Conservation (phyloP, 2,329 filamentous ascomycete genomes). For the Verticillium isaacii region DNA sequence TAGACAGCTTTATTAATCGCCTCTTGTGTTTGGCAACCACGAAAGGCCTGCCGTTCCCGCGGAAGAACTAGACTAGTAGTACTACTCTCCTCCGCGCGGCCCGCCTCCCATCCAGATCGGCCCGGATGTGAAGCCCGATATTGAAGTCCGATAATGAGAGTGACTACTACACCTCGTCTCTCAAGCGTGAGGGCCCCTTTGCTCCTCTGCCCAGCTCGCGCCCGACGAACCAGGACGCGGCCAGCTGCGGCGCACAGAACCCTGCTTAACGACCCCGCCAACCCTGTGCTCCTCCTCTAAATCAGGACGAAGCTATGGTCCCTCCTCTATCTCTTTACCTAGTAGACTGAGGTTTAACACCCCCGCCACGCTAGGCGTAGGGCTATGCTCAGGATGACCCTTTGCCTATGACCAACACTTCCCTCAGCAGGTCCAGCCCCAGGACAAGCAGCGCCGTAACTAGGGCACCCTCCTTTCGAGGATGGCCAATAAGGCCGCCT, state of each 20-base stretch:
- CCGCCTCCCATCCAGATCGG: slow-evolving; percentile 8
- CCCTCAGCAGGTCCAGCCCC: too few relatives aligned
- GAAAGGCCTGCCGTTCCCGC: slow-evolving; percentile 9
- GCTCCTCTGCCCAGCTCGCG: slow-evolving; percentile 1
- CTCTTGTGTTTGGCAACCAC: slow-evolving; percentile 2
- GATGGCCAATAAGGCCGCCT: slow-evolving; percentile 47
- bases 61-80: background rate
- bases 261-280: slow-evolving; percentile 10
- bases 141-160: background rate
- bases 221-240: background rate
- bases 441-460: slow-evolving; percentile 3
- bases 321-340: too few relatives aligned
- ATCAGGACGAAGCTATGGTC: background rate
- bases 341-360: too few relatives aligned
- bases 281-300: slow-evolving; percentile 1
- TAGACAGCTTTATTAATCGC: too few relatives aligned
- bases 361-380: background rate
- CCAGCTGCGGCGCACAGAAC: background rate
- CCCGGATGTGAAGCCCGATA: background rate
- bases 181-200: background rate
- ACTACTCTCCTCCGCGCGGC: slow-evolving; percentile 3
- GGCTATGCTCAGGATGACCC: too few relatives aligned
- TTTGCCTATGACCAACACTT: too few relatives aligned
- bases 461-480: slow-evolving; percentile 9
- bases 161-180: background rate